Evolutionary conservation across 495 filamentous ascomycete genomes (phyloP), one percentile per base, ranked within the genome.

Genomic region (Hypomontagnella monticulosa): DNA sequence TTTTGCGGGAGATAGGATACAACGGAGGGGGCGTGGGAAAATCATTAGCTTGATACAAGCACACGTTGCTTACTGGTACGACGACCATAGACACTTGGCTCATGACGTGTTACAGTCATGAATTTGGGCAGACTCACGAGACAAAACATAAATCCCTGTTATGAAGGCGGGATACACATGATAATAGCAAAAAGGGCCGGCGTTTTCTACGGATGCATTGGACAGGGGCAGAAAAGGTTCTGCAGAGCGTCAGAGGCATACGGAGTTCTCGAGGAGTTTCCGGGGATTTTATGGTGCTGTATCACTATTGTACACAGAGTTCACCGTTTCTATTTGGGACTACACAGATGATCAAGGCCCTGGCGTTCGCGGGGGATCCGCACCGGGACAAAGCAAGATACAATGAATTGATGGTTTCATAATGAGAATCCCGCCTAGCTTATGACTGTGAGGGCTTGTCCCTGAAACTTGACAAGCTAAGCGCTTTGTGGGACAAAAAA

Each of bases 241-340:
- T 50, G 19, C 37, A 33, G 20, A 52, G 32, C 15, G 12, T 41
- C 38, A 41, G n/a, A 37, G 59, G 50, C 38, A 50, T 67, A 38
- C n/a, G 57, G 52, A 41, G 52, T 8, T n/a, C 56, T 37, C 34
- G n/a, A 38, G 41, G 38, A 18, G 32, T 33, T 27, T 51, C n/a
- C 16, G 14, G 32, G 43, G 15, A 34, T 32, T 32, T 20, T 27
- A 50, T 18, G 8, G 19, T 44, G 44, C 30, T 62, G 52, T 58
- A 62, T 37, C 34, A 53, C 11, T 34, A 62, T 42, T 58, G 48
- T 67, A 61, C 23, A 67, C 10, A 61, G 19, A 27, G 37, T 15
- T 8, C 12, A 20, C 36, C 14, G 36, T 15, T 40, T 8, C 36
- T 19, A 37, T 15, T 40, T 8, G 46, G 44, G 9, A 14, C 14